Evolutionary conservation across 75 land plant species (phyloP), one percentile per base, ranked within the genome.

Genomic region (Picea glauca): DNA sequence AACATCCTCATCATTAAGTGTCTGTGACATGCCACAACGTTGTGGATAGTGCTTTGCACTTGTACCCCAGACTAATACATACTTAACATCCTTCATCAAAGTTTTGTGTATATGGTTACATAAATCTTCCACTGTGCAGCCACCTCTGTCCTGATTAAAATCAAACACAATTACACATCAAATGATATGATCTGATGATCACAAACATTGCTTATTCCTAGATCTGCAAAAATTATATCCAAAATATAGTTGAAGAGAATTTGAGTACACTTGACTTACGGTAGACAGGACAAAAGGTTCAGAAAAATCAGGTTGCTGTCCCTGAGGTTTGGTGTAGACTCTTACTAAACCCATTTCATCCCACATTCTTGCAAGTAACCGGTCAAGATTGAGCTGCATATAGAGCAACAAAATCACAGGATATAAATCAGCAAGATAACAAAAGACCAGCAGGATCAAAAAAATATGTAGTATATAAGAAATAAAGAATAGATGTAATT

Each of bases 341-440:
- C 99, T 87, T 11, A 97, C 99, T 82, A 97, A 94, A 23, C 99
- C 99, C 99, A 97, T 97, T 76, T 86, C 94, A 58, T 97, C 99
- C 99, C 99, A 97, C 99, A 97, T 95, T 80, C 82, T 97, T 15
- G 93, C 92, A 32, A 97, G 96, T 58, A 97, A 81, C 85, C 99
- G 88, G 62, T 97, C 99, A 38, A 97, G 84, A 79, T 97, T 97
- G 64, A 97, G 81, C 99, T 96, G 91, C 77, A 82, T 40, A 40
- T 14, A 76, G 50, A 43, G 15, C 26, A 11, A 58, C 21, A 80
- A 32, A 14, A 60, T 59, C 76, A 31, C 43, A 81, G 46, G 76
- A 57, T 31, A 80, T 6, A 72, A 30, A 57, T 31, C 54, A 70
- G 54, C 74, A 70, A 20, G 54, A 67, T 70, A 50, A 50, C 14